Evolutionary conservation across 345 rosid species (phyloP), one percentile per base, ranked within the genome.

Genomic region (Reutealis trisperma): DNA sequence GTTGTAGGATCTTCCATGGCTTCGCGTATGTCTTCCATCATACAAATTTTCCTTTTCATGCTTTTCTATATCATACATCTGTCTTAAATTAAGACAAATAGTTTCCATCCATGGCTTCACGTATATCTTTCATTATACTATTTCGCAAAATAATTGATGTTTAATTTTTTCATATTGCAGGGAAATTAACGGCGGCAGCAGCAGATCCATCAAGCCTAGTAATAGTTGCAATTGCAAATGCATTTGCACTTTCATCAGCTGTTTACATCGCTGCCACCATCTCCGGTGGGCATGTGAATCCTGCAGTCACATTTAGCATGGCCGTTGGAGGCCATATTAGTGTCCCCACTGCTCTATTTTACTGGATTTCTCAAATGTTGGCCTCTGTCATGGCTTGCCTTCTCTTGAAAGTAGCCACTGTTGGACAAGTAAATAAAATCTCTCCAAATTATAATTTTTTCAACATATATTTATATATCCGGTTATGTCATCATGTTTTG

Each of bases 261-360:
- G 87, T 96, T 41, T 90, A 87, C 70, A 84, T 91, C 21, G 88
- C 97, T 0, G 84, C 85, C 67, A 90, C 79, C 65, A 80, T 88
- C 24, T 96, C 97, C 4, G 97, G 96, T 1, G 97, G 98, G 4
- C 99, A 93, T 66, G 92, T 93, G 70, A 96, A 93, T 75, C 99
- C 99, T 3, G 97, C 98, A 5, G 98, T 96, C 72, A 96, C 98
- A 1, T 92, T 93, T 60, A 90, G 79, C 0, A 89, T 86, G 95
- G 99, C 92, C 2, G 88, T 96, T 47, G 90, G 94, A 11, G 99
- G 99, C 67, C 89, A 83, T 64, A 80, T 96, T 8, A 87, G 87
- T 42, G 84, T 93, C 68, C 89, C 95, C 0, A 90, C 93, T 11
- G 97, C 99, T 77, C 47, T 93, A 55, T 90, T 93, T 52, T 96